These are phyloP conservation scores for Clathrus columnatus DNA, from an alignment of 768 basidiomycete genomes.

Conservation along the genomic window DNA sequence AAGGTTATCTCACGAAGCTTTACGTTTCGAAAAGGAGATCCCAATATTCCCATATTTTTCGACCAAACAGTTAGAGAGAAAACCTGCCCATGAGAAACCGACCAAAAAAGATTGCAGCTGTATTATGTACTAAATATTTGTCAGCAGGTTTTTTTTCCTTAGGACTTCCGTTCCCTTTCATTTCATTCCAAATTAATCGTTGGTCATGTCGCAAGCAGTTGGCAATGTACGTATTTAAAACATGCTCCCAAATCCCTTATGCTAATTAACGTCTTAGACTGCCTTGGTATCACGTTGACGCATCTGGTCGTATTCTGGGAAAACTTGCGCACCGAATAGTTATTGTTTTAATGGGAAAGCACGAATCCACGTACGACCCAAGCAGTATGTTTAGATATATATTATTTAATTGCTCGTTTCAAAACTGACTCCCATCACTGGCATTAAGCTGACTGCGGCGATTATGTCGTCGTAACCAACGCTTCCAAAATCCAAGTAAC, in stretches of 20 bases:
- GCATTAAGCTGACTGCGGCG: too few species aligned
- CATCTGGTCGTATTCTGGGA: slow-evolving; percentile 83
- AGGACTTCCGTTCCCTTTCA: too few species aligned
- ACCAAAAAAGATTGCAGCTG: slow-evolving; percentile 37
- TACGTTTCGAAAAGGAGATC: too few species aligned
- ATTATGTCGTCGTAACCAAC: slow-evolving; percentile 97
- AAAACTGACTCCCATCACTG: slow-evolving; percentile 35
- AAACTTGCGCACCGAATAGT: slow-evolving; percentile 93
- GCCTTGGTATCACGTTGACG: slow-evolving; percentile 96
- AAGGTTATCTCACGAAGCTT: slow-evolving; percentile 18
- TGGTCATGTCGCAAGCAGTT: slow-evolving; percentile 72
- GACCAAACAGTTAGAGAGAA: too few species aligned
- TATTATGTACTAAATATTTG: too few species aligned
- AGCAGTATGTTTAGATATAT: slow-evolving; percentile 57
- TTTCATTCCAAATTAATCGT: too few species aligned
- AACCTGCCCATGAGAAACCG: too few species aligned
- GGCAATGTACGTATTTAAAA: slow-evolving; percentile 55
- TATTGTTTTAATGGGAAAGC: slow-evolving; percentile 95
- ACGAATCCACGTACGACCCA: slow-evolving; percentile 95
- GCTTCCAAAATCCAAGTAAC: slow-evolving; percentile 76
- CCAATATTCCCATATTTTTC: too few species aligned
- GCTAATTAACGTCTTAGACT: slow-evolving; percentile 47
- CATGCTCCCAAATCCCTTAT: neutral
- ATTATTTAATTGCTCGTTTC: neutral
- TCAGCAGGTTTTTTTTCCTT: too few species aligned